Evolutionary conservation across 257 asterid genomes (phyloP).

Genomic region (Datura wrightii): DNA sequence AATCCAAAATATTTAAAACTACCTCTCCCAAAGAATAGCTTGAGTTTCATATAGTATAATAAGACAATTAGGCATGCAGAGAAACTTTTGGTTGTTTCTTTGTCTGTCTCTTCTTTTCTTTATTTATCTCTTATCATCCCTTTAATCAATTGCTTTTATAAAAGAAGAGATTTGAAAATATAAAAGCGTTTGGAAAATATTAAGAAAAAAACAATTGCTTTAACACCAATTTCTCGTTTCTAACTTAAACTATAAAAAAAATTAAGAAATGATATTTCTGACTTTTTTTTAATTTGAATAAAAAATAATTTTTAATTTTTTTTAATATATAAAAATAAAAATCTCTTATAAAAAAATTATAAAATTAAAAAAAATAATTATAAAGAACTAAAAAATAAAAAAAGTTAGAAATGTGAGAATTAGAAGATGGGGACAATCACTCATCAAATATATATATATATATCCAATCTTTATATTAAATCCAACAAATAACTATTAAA

Average conservation of each 20-base stretch:
- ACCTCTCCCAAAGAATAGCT: too few relatives aligned
- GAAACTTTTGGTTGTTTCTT: background rate
- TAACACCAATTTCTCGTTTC: background rate
- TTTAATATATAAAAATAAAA: too few relatives aligned
- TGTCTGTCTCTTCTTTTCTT: background rate
- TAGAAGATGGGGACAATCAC: background rate
- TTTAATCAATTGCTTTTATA: background rate
- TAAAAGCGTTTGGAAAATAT: slow-evolving; percentile 17
- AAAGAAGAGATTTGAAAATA: slow-evolving; percentile 7
- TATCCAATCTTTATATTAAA: background rate
- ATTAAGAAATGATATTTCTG: too few relatives aligned
- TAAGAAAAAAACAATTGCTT: background rate
- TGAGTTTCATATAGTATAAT: too few relatives aligned
- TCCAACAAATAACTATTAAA: background rate
- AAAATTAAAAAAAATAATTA: too few relatives aligned
- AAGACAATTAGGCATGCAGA: background rate
- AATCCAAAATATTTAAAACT: too few relatives aligned
- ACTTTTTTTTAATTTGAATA: too few relatives aligned
- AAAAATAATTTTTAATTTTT: too few relatives aligned
- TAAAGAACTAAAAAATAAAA: too few relatives aligned
- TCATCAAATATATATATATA: background rate
- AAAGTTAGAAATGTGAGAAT: slow-evolving; percentile 2
- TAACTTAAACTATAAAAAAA: background rate
- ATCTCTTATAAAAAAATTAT: too few relatives aligned
- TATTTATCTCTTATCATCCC: background rate